phyloP scores from a whole-genome alignment of 768 basidiomycete genomes.

The Lactifluus rugatus region DNA sequence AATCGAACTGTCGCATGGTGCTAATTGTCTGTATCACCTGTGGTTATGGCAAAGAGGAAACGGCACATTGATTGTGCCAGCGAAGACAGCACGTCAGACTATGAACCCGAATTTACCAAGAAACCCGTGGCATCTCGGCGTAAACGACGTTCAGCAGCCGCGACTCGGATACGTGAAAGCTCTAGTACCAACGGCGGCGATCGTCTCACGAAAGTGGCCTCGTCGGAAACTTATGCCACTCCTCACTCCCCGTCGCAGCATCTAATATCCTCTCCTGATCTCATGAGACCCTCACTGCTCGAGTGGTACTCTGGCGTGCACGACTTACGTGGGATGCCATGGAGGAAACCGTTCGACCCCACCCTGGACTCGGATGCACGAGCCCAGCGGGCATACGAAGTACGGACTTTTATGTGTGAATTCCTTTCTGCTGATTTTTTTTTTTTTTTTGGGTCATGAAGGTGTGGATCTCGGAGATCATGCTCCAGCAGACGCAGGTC shows the following conservation, averaged over 20 bases:
- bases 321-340: conserved; percentile 75
- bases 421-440: not conserved
- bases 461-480: conserved; percentile 90
- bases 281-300: conserved; percentile 42
- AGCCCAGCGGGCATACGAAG: conserved; percentile 88
- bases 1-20: too few species aligned
- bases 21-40: too few species aligned
- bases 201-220: too few species aligned
- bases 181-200: too few species aligned
- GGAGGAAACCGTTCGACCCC: conserved; percentile 68
- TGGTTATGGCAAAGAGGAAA: conserved; percentile 11
- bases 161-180: not conserved
- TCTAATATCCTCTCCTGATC: conserved; percentile 31
- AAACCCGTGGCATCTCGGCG: not conserved
- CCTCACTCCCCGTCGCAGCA: conserved; percentile 39
- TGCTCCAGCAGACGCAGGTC: conserved; percentile 96
- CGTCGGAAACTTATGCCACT: not conserved
- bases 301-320: conserved; percentile 67
- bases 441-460: conserved; percentile 25
- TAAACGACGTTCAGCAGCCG: not conserved
- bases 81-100: conserved; percentile 10
- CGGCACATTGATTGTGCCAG: not conserved
- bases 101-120: not conserved
- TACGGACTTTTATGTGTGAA: conserved; percentile 34
- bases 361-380: conserved; percentile 45